A percentile compares a stretch with the other conserved stretches of the same genome.
These are phyloP conservation scores for Echria macrotheca DNA, from an alignment of 495 filamentous ascomycete species.

Conservation along the genomic window DNA sequence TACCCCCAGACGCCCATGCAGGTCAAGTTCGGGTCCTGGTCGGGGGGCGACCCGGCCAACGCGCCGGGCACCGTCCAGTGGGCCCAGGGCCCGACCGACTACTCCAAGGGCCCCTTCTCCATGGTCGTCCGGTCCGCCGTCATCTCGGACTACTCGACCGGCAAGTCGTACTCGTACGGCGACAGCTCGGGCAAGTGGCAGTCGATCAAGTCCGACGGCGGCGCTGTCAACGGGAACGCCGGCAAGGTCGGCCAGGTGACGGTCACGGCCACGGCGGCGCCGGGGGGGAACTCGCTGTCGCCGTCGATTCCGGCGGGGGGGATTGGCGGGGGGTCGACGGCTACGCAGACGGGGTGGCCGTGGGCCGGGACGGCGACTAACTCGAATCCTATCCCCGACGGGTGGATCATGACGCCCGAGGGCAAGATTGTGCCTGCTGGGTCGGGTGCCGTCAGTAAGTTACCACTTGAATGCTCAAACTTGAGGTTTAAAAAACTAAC, in stretches of 20 bases:
- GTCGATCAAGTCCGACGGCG: constrained; percentile 50
- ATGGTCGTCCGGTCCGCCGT: constrained; percentile 77
- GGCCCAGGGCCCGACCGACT: constrained; percentile 80
- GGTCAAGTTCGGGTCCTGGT: constrained; percentile 81
- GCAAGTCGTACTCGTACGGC: constrained; percentile 71
- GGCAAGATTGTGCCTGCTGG: constrained; percentile 61
- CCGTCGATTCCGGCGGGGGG: constrained; percentile 49
- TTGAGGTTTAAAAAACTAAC: too few relatives aligned
- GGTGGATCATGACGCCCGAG: constrained; percentile 68
- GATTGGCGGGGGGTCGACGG: constrained; percentile 53
- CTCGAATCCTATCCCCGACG: constrained; percentile 51
- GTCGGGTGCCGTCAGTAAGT: constrained; percentile 31
- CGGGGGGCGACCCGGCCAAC: constrained; percentile 73
- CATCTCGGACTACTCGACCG: constrained; percentile 87
- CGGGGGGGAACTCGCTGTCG: constrained; percentile 28
- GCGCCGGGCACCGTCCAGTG: constrained; percentile 73
- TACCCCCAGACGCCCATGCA: constrained; percentile 92
- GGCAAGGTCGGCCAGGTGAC: constrained; percentile 44
- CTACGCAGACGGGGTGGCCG: constrained; percentile 53
- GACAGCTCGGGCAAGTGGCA: constrained; percentile 71
- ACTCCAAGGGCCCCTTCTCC: constrained; percentile 69
- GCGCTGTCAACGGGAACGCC: constrained; percentile 55
- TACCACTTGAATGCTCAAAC: background rate
- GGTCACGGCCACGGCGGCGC: constrained; percentile 39
- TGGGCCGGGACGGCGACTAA: constrained; percentile 46